Base-by-base conservation (phyloP, 192 early-diverging fungal genomes). In the Backusella sp. region DNA sequence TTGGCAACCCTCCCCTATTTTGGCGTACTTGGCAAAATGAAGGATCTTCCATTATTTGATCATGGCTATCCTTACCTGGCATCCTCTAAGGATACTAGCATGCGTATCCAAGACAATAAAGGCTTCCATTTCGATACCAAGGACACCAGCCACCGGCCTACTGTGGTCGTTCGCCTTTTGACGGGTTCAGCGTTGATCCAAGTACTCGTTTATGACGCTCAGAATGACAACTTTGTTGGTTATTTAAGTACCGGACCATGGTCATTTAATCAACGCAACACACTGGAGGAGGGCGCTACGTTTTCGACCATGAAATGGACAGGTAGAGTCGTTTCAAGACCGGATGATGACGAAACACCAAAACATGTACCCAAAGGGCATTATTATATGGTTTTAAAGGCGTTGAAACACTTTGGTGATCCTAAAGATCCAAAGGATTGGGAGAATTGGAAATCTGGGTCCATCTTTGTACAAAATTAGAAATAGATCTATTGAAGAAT, bases 21-120 rank as follows among this genome's bases (percentile, higher is more conserved):
- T 73, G 86, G 86, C 52, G 68, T 87, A 6, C 72, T 83, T 39
- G 86, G 83, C 14, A 76, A 77, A 44, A 80, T 86, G 68, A 39
- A 70, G 59, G 78, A 85, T 23, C 76, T 87, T 17, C 86, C 86
- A 23, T 77, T 87, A 6, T 82, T 83, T 59, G 86, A 87, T 34
- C 15, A 71, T 1, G 76, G 70, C 17, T 77, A 28, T 66, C 76
- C 76, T 6, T 77, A 42, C 46, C 9, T 77, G 0, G 49, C 68
- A 65, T 84, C 85, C 23, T 79, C 82, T 66, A 80, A 85, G 32
- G 42, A 39, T 1, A 72, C 62, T 11, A 41, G 8, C 1, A 42
- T 66, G 49, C 73, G 72, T 53, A 68, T 77, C 35, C 28, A 35
- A 39, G 14, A 49, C 21, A 8, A 6, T n/a, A n/a, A 70, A 21